Evolutionary conservation across 73 alveolate species (phyloP).

Genomic region (Paramecium primaurelia): DNA sequence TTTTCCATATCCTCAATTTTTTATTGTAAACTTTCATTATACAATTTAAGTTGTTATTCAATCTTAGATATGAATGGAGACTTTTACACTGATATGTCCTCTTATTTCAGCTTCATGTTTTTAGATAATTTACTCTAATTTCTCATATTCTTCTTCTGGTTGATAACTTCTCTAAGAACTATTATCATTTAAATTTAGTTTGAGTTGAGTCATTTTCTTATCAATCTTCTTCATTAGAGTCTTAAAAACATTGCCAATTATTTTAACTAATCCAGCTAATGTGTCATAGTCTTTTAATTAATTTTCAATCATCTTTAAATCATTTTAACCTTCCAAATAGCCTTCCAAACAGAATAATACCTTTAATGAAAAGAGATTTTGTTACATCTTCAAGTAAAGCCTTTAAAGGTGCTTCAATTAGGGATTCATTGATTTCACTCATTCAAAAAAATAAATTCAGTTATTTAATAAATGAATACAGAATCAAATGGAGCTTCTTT

Average conservation of each 20-base stretch:
- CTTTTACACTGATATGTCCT: constrained; percentile 61
- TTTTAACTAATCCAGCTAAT: background rate
- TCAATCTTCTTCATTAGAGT: background rate
- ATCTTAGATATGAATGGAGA: background rate
- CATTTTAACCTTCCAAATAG: background rate
- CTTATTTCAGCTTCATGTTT: constrained; percentile 58
- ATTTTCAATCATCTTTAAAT: background rate
- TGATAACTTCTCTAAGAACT: background rate
- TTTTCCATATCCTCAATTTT: constrained; percentile 44
- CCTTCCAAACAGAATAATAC: background rate
- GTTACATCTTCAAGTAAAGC: background rate
- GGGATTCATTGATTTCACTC: background rate
- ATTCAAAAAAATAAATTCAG: background rate
- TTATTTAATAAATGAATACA: background rate
- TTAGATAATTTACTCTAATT: constrained; percentile 40
- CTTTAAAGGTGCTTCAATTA: background rate
- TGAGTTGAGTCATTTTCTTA: background rate
- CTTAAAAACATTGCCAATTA: background rate
- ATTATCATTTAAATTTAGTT: background rate
- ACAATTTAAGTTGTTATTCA: constrained; percentile 63
- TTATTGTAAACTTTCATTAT: constrained; percentile 53
- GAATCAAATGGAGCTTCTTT: background rate
- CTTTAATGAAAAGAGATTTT: background rate
- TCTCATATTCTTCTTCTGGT: constrained; percentile 20
- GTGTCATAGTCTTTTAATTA: constrained; percentile 15